These are phyloP conservation scores for Plasmodium relictum DNA, from an alignment of 169 alveolate species.

Conservation along the genomic window DNA sequence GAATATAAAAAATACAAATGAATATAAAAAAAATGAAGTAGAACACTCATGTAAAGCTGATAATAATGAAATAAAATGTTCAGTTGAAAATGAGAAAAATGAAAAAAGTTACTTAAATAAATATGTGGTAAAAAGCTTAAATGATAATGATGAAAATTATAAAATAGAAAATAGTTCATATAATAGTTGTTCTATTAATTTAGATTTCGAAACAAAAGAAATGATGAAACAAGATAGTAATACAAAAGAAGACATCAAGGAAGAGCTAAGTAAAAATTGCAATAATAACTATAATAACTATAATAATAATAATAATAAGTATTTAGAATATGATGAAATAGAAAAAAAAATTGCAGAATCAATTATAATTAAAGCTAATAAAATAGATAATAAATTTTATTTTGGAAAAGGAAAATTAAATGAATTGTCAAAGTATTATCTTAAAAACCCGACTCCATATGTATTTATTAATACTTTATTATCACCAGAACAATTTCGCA, in stretches of 20 bases:
- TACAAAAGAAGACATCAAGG: neutral
- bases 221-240: neutral
- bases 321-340: conserved; percentile 15
- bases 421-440: conserved; percentile 47
- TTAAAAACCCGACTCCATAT: conserved; percentile 78
- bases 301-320: neutral
- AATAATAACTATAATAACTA: neutral
- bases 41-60: neutral
- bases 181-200: neutral
- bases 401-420: conserved; percentile 71
- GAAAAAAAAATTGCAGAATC: conserved; percentile 74
- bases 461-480: conserved; percentile 89
- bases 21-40: neutral
- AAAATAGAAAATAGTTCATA: neutral
- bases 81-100: neutral
- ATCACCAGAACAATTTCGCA: conserved; percentile 87
- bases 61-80: neutral
- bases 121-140: neutral
- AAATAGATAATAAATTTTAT: conserved; percentile 54
- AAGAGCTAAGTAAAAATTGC: neutral
- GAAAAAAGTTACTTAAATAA: neutral
- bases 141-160: neutral
- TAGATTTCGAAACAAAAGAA: neutral
- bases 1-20: conserved; percentile 6
- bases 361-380: conserved; percentile 46